Evolutionary conservation across 129 eudicot species (phyloP).

Genomic region (Centrapalus pauciflorus): DNA sequence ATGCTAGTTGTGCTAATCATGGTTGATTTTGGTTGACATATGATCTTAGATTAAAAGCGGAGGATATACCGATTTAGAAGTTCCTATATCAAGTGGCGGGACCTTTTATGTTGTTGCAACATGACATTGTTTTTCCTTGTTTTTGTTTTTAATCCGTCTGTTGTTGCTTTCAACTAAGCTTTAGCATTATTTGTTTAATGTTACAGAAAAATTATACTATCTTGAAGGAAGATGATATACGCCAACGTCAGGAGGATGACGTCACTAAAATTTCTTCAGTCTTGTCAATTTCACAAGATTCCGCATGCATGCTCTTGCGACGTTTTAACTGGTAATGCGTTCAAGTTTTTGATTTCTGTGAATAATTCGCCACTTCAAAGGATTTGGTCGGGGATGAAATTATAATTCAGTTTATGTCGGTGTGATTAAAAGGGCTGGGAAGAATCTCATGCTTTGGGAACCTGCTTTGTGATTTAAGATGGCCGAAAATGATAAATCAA

Average conservation of each 20-base stretch:
- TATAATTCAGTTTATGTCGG: too few species aligned
- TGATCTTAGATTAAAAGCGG: not conserved
- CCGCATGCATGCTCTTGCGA: constrained; percentile 71
- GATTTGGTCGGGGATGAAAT: not conserved
- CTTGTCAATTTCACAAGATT: constrained; percentile 64
- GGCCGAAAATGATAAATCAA: too few species aligned
- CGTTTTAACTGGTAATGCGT: constrained; percentile 63
- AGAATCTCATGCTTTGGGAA: not conserved
- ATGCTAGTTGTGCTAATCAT: too few species aligned
- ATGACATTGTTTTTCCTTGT: not conserved
- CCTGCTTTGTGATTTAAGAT: too few species aligned
- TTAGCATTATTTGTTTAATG: constrained; percentile 10
- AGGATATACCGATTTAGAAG: not conserved
- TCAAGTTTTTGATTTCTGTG: not conserved
- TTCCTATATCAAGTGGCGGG: not conserved
- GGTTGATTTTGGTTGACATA: not conserved
- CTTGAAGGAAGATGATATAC: constrained; percentile 80
- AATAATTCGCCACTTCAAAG: not conserved
- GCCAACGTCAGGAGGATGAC: constrained; percentile 69
- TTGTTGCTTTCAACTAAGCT: not conserved
- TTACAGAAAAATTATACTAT: constrained; percentile 68
- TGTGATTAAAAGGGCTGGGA: not conserved
- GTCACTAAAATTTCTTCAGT: constrained; percentile 62
- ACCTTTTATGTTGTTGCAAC: not conserved
- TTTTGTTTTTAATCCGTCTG: not conserved